Evolutionary conservation across 2,329 filamentous ascomycete genomes (phyloP).

Genomic region (Cytospora piceicola): DNA sequence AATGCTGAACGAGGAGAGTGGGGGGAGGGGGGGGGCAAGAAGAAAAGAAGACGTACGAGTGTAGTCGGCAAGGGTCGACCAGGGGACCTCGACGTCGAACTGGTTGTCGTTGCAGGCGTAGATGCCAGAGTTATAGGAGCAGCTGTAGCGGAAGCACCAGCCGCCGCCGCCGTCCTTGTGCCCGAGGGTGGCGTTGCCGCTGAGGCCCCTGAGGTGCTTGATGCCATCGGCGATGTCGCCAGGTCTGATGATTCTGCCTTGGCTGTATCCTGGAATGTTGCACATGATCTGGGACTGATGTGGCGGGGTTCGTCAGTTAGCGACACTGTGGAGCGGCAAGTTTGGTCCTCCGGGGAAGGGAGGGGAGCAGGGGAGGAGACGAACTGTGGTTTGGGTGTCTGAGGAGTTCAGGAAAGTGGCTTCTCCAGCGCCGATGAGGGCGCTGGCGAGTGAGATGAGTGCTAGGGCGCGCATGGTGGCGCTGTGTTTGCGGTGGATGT

Average conservation of each 20-base stretch:
- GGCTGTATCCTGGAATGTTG: background rate
- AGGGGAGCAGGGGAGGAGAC: background rate
- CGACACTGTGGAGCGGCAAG: background rate
- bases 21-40: no score
- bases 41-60: background rate
- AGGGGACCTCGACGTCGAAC: background rate
- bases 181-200: conserved; percentile 8
- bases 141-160: conserved; percentile 13
- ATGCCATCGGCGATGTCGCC: background rate
- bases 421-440: background rate
- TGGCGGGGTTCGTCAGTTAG: background rate
- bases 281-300: background rate
- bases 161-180: conserved; percentile 1
- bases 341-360: background rate
- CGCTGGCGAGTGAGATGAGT: background rate
- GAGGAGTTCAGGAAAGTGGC: background rate
- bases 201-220: background rate
- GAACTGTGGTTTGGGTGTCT: background rate
- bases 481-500: background rate
- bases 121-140: background rate
- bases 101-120: conserved; percentile 21
- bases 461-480: background rate
- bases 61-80: conserved; percentile 19
- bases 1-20: no score
- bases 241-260: no score